Conservation (phyloP, 148 eudicot genomes). For the Salicornia ramosissima region DNA sequence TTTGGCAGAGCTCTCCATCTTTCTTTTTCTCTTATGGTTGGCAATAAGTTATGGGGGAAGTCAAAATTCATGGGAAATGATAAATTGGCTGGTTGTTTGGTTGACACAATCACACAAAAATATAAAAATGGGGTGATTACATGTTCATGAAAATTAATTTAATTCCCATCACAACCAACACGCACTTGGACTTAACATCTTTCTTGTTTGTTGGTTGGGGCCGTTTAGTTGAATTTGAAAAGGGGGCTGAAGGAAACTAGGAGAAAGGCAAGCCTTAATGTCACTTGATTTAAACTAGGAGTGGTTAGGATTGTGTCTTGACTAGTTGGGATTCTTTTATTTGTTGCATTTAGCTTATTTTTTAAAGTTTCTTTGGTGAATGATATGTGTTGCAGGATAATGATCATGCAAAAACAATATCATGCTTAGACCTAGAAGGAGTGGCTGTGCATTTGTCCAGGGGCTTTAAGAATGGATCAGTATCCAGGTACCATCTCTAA, state of each 20-base stretch:
- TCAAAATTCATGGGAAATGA: too few relatives aligned
- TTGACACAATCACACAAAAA: too few relatives aligned
- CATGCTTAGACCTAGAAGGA: conserved; percentile 23
- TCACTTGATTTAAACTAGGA: neutral
- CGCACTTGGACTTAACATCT: neutral
- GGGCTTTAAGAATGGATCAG: conserved; percentile 15
- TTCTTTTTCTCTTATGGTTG: too few relatives aligned
- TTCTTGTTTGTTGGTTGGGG: neutral
- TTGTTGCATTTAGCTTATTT: neutral
- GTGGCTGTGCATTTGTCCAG: conserved; percentile 11
- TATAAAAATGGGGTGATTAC: too few relatives aligned
- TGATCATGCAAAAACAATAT: conserved; percentile 22
- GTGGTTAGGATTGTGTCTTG: neutral
- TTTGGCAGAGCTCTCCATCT: neutral
- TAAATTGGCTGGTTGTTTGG: too few relatives aligned
- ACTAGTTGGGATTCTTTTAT: neutral
- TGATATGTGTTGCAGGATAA: conserved; percentile 32
- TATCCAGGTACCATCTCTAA: conserved; percentile 18
- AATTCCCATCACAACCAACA: too few relatives aligned
- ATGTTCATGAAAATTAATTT: too few relatives aligned
- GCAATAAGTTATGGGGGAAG: too few relatives aligned
- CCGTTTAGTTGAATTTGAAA: neutral
- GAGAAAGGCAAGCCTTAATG: too few relatives aligned
- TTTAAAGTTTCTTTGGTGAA: neutral
- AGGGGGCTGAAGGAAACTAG: neutral